Percentiles rank a stretch among this genome's conserved stretches.
phyloP scores from a whole-genome alignment of 106 monocot species.

The Agapanthus africanus region DNA sequence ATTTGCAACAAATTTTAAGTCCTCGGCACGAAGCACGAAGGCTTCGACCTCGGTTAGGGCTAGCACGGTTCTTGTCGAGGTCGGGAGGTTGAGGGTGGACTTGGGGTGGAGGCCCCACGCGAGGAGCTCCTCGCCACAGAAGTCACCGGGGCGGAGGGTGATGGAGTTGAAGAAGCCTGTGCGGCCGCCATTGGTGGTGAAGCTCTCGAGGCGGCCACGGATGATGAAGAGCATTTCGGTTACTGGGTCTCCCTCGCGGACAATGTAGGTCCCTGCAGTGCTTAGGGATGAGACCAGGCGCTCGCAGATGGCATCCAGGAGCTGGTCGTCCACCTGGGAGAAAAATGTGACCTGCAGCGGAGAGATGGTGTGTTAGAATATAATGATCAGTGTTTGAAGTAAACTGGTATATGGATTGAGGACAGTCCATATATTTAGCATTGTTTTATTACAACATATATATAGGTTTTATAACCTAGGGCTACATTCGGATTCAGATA shows the following conservation, averaged over 20 bases:
- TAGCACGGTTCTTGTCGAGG: conserved; percentile 67
- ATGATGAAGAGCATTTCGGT: conserved; percentile 86
- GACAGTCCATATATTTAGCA: too few relatives aligned
- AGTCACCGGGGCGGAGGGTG: conserved; percentile 57
- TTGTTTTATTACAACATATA: too few relatives aligned
- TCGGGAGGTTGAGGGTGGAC: conserved; percentile 50
- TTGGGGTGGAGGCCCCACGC: conserved; percentile 77
- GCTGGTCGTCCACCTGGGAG: conserved; percentile 42
- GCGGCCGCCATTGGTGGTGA: conserved; percentile 64
- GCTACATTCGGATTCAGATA: too few relatives aligned
- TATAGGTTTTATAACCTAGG: too few relatives aligned
- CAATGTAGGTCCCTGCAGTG: conserved; percentile 59
- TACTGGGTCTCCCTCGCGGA: conserved; percentile 78
- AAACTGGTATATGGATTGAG: too few relatives aligned
- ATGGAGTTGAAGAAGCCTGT: conserved; percentile 77
- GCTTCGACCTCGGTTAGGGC: conserved; percentile 77
- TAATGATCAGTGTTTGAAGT: too few relatives aligned
- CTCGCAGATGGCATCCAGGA: conserved; percentile 80
- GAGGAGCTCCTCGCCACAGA: conserved; percentile 83
- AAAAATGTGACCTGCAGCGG: conserved; percentile 67
- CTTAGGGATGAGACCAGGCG: conserved; percentile 64
- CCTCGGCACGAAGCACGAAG: conserved; percentile 73
- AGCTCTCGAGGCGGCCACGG: too few relatives aligned
- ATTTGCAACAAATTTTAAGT: conserved; percentile 74
- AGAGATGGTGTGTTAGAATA: too few relatives aligned